These are phyloP conservation scores for Fusarium buxicola DNA, from an alignment of 2,329 filamentous ascomycete species.

Conservation along the genomic window DNA sequence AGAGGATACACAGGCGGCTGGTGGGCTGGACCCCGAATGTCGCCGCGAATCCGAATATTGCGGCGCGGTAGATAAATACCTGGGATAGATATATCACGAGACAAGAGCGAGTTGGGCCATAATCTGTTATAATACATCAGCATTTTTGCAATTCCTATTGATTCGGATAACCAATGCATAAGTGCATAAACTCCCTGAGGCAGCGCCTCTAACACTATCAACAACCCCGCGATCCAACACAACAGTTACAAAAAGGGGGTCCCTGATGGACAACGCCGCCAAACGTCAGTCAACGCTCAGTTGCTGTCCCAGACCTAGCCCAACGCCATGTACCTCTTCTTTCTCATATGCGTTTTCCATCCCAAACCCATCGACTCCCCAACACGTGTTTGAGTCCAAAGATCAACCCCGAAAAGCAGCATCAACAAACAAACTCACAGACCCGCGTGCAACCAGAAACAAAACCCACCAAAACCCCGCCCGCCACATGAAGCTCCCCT, in stretches of 20 bases:
- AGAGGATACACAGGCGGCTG: constrained; percentile 66
- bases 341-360: constrained; percentile 31
- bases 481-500: constrained; percentile 4
- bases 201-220: constrained; percentile 22
- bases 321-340: constrained; percentile 43
- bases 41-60: constrained; percentile 65
- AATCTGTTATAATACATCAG: constrained; percentile 27
- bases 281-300: constrained; percentile 23
- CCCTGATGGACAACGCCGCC: constrained; percentile 11
- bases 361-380: constrained; percentile 23
- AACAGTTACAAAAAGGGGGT: constrained; percentile 23
- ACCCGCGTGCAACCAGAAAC: constrained; percentile 21
- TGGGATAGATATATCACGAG: neutral
- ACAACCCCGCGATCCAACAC: constrained; percentile 18
- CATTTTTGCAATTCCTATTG: constrained; percentile 33
- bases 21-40: constrained; percentile 74
- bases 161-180: constrained; percentile 36
- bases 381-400: constrained; percentile 17
- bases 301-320: constrained; percentile 34
- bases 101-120: neutral
- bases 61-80: constrained; percentile 40
- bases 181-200: constrained; percentile 29
- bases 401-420: constrained; percentile 16
- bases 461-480: constrained; percentile 13
- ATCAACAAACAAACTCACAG: neutral